Percentiles rank a stretch among this genome's conserved stretches.
Conservation (phyloP, 1,284 basidiomycete genomes). For the Coniophora puteana region DNA sequence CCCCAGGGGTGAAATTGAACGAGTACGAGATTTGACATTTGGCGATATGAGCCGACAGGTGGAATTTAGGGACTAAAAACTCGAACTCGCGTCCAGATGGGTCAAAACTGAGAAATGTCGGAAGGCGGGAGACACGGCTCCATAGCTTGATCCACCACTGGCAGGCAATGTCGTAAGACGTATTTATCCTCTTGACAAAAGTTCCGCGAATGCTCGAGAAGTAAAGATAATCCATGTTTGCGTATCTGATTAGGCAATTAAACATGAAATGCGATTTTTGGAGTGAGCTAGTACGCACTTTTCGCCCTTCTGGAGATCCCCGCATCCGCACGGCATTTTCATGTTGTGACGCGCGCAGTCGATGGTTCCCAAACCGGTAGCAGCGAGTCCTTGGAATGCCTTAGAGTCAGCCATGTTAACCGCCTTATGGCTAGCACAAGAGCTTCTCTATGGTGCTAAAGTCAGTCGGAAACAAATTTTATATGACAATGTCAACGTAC, state of each 20-base stretch:
- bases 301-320: conserved; percentile 23
- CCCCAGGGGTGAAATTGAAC: conserved; percentile 7
- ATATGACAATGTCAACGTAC: too few relatives aligned
- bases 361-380: conserved; percentile 17
- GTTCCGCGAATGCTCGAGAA: conserved; percentile 5
- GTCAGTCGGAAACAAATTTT: too few relatives aligned
- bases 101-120: not conserved
- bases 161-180: conserved; percentile 1
- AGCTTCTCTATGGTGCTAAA: conserved; percentile 2
- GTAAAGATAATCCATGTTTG: conserved; percentile 23
- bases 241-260: conserved; percentile 16
- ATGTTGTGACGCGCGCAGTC: conserved; percentile 21
- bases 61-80: conserved; percentile 5
- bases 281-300: conserved; percentile 7
- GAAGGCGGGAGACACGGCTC: not conserved
- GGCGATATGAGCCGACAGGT: not conserved
- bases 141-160: conserved; percentile 1
- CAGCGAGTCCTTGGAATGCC: conserved; percentile 6
- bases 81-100: not conserved
- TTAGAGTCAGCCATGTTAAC: conserved; percentile 15
- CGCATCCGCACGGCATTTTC: conserved; percentile 15
- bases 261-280: not conserved
- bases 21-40: conserved; percentile 10
- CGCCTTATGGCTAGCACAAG: conserved; percentile 8
- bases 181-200: conserved; percentile 1